Evolutionary conservation across 139 green algal genomes (phyloP), one percentile per base, ranked within the genome.

Genomic region (Chlorella ohadii): DNA sequence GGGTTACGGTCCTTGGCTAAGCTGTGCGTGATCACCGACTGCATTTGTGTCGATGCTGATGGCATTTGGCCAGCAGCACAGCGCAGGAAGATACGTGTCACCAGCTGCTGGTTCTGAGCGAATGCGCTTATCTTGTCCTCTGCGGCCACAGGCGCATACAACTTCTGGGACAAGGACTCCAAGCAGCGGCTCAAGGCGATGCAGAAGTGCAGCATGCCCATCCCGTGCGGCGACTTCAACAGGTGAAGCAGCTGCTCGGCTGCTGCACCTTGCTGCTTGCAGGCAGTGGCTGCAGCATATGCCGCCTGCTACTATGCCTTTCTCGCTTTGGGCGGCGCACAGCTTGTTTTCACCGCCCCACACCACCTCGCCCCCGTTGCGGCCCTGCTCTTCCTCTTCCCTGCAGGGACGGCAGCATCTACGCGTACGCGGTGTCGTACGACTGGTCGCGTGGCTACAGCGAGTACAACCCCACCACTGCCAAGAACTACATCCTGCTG

Each of bases 111-210:
- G n/a, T n/a, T n/a, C n/a, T n/a, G n/a, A n/a, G n/a, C n/a, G n/a
- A n/a, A n/a, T 51, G 44, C 44, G 44, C 9, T 51, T 9, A 51
- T n/a, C 44, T 51, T 51, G 44, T 51, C 15, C 51, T 2, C 51
- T 9, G 11, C 51, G 2, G 51, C 51, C 51, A 22, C 51, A 59
- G 51, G 97, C 55, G 92, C 92, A 9, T 99, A 96, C 91, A 98
- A 99, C 91, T 99, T 99, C 79, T 99, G 97, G 97, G 97, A 99
- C 92, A 98, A 99, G 89, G 97, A 99, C 87, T 90, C 39, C 82
- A 99, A 99, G 91, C 97, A 99, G 90, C 91, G 97, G 36, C 90
- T 99, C 57, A 99, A 99, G 85, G 95, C 94, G 23, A 94, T 98
- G 93, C 56, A 83, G 25, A 94, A 93, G 81, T 79, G 81, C 82